These are phyloP conservation scores for Cryptosporidium canis DNA, from an alignment of 169 alveolate genomes.

Conservation along the genomic window DNA sequence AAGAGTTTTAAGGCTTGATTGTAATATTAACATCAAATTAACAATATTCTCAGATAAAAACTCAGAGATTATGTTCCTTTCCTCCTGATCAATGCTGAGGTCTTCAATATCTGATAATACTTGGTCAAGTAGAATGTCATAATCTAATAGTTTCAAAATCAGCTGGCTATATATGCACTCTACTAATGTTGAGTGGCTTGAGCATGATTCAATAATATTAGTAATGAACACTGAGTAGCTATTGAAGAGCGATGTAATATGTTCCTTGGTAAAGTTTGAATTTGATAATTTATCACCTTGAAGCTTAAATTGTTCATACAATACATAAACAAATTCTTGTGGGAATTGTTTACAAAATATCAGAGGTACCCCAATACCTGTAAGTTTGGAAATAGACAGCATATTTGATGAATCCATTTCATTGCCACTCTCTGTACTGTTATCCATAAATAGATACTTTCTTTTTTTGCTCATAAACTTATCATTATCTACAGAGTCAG, in stretches of 20 bases:
- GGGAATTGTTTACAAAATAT: conserved; percentile 68
- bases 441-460: not conserved
- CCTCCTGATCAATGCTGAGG: conserved; percentile 3
- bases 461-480: not conserved
- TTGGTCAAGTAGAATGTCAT: conserved; percentile 3
- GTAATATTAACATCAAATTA: not conserved
- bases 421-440: not conserved
- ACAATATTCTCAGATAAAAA: not conserved
- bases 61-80: not conserved
- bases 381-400: not conserved
- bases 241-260: not conserved
- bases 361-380: conserved; percentile 51
- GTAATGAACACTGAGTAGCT: conserved; percentile 8
- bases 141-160: conserved; percentile 22
- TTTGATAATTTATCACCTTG: not conserved
- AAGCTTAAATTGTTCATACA: conserved; percentile 17
- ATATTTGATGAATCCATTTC: not conserved
- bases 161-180: conserved; percentile 24
- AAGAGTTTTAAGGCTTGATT: not conserved
- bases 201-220: not conserved
- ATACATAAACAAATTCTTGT: conserved; percentile 43
- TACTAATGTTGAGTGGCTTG: not conserved
- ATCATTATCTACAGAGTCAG: not conserved
- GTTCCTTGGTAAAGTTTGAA: not conserved
- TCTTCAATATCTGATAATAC: conserved; percentile 14